Evolutionary conservation across 768 basidiomycete genomes (phyloP), one percentile per base, ranked within the genome.

Genomic region (Peribolospora kevripleyi): DNA sequence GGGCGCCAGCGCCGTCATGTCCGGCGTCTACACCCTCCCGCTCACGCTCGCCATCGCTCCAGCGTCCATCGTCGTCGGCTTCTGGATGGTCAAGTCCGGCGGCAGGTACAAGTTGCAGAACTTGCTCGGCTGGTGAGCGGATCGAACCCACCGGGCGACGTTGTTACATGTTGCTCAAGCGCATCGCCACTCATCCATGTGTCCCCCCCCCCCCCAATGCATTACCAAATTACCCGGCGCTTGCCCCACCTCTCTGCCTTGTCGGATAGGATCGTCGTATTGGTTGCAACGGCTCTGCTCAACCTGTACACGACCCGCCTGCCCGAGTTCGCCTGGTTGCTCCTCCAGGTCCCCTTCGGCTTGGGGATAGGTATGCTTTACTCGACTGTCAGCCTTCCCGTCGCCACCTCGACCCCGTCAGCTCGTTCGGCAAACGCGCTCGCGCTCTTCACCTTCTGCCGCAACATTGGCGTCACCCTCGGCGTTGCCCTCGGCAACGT

Each of bases 1-100:
- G 36, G 58, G 55, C 13, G 52, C 52, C 7, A 41, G 43, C 37
- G 46, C 51, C 7, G 43, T 50, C 39, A 54, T 56, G 53, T 56
- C 55, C 6, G 58, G 58, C 25, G 53, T 59, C 6, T 42, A 51
- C n/a, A 50, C 56, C 50, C 55, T 59, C n/a, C 55, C 55, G 2
- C 56, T 59, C 53, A 52, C 53, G 1, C 40, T 59, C 40, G 53
- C 45, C 40, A 46, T 56, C 13, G 53, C 55, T 42, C 51, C 45
- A 40, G 45, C 42, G 40, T 42, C 40, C 51, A 43, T 52, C 40
- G 38, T 8, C 51, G 45, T 43, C 5, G 51, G 51, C 51, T 43
- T 42, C 11, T 52, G 42, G 41, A 52, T 52, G 7, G 45, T 43
- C 51, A 40, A 43, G 5, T 42, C 51, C 5, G 51, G 51, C 13